These are phyloP conservation scores for Picea glauca DNA, from an alignment of 75 land plant genomes.

Conservation along the genomic window DNA sequence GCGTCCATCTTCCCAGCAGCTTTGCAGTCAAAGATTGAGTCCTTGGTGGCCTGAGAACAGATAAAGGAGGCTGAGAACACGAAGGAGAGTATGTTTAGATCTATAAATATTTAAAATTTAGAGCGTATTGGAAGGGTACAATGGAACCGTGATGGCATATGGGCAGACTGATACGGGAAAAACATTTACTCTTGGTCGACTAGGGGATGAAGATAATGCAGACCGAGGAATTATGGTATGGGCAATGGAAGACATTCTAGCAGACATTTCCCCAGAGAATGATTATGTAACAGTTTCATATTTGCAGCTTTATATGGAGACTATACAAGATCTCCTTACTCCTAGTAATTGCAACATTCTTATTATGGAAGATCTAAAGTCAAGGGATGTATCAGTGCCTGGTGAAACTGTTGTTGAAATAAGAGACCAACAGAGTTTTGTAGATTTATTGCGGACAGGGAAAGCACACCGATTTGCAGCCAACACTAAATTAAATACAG, in stretches of 20 bases:
- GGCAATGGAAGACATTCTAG: slow-evolving; percentile 95
- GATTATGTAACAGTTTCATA: slow-evolving; percentile 93
- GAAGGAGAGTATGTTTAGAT: too few species aligned
- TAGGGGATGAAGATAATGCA: slow-evolving; percentile 92
- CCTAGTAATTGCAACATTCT: slow-evolving; percentile 93
- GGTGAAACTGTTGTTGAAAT: slow-evolving; percentile 81
- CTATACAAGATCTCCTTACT: slow-evolving; percentile 89
- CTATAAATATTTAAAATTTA: slow-evolving; percentile 6
- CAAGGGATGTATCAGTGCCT: slow-evolving; percentile 92
- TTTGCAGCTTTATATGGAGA: slow-evolving; percentile 98
- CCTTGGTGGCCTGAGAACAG: too few species aligned
- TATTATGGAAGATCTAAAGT: slow-evolving; percentile 92
- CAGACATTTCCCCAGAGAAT: slow-evolving; percentile 56
- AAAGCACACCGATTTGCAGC: slow-evolving; percentile 97
- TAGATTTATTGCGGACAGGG: slow-evolving; percentile 73
- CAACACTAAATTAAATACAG: slow-evolving; percentile 76
- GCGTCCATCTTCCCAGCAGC: too few species aligned
- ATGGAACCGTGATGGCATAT: slow-evolving; percentile 99
- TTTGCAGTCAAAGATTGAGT: too few species aligned
- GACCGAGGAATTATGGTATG: slow-evolving; percentile 98
- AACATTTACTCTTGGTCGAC: slow-evolving; percentile 88
- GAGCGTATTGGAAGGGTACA: slow-evolving; percentile 99
- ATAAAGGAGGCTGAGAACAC: too few species aligned
- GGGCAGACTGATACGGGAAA: slow-evolving; percentile 99
- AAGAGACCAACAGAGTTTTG: slow-evolving; percentile 77